Evolutionary conservation across 345 rosid genomes (phyloP), one percentile per base, ranked within the genome.

Genomic region (Hibiscus trionum): DNA sequence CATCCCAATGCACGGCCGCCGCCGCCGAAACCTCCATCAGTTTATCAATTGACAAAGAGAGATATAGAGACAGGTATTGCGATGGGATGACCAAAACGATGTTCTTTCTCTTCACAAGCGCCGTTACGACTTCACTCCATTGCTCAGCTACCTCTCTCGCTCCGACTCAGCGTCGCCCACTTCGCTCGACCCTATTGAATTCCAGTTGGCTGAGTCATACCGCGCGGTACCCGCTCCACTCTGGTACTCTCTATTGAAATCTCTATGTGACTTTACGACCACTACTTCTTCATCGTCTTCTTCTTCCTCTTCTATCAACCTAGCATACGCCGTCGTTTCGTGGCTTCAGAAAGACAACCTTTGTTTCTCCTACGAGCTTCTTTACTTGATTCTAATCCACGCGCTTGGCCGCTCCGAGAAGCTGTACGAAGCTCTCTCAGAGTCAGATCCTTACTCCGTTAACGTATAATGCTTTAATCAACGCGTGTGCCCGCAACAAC

Each of bases 351-450:
- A 79, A 66, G 97, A 95, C 78, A 90, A 89, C 39, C 97, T 95
- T 75, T 95, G 97, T 73, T 95, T 86, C 85, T 95, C 99, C 0
- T 95, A 89, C 78, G 97, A 95, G 83, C 88, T 95, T 42, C 97
- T 90, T 77, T 92, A 90, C 77, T 92, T 96, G 0, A 95, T 95
- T 66, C 87, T 92, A 10, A 92, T 95, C 66, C 95, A 95, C 81
- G 92, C 94, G 16, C 92, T 92, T n/a, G 97, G 99, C 39, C 88
- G 89, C 29, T 90, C 96, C 12, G 99, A 95, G 88, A 90, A 92
- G 86, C 88, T 95, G 1, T 90, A 95, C 82, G 97, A 95, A 66
- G 99, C 89, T 95, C 16, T 92, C 99, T 1, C 93, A 88, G 78
- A 82, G 71, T 65, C 97, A 89, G 52, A 75, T 82, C 1, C 83